Percentiles rank a stretch among this genome's conserved stretches.
phyloP scores from a whole-genome alignment of 2,329 filamentous ascomycete genomes.

The Diaporthe vaccinii region DNA sequence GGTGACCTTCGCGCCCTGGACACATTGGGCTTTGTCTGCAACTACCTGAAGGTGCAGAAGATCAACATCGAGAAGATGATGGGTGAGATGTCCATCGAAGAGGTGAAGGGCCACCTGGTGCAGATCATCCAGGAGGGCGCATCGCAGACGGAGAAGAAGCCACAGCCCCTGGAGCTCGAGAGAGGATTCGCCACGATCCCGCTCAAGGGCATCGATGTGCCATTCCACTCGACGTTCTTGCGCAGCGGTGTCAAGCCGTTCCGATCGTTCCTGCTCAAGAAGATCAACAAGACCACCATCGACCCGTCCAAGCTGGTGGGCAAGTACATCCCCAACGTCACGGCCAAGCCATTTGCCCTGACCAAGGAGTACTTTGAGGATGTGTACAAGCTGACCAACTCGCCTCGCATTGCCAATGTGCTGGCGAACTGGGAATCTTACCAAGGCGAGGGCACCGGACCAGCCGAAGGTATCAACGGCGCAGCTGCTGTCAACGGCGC shows the following conservation, averaged over 20 bases:
- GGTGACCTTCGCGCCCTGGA: conserved; percentile 80
- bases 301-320: conserved; percentile 96
- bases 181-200: conserved; percentile 98
- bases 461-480: conserved; percentile 37
- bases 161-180: conserved; percentile 88
- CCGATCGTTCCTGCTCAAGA: conserved; percentile 98
- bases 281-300: conserved; percentile 99
- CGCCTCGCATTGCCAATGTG: conserved; percentile 80
- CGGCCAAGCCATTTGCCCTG: conserved; percentile 92
- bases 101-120: conserved; percentile 89
- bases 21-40: conserved; percentile 83
- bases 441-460: conserved; percentile 61
- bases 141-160: conserved; percentile 89
- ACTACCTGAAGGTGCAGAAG: conserved; percentile 96
- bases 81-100: conserved; percentile 86
- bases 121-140: conserved; percentile 93
- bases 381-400: conserved; percentile 94
- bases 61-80: conserved; percentile 96
- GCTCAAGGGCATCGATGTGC: conserved; percentile 96
- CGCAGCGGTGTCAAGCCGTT: conserved; percentile 99
- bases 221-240: conserved; percentile 99
- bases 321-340: conserved; percentile 99
- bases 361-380: conserved; percentile 99
- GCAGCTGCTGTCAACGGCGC: conserved; percentile 32
- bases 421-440: conserved; percentile 90